phyloP scores from a whole-genome alignment of 768 basidiomycete genomes.

The Leccinum ochraceum region DNA sequence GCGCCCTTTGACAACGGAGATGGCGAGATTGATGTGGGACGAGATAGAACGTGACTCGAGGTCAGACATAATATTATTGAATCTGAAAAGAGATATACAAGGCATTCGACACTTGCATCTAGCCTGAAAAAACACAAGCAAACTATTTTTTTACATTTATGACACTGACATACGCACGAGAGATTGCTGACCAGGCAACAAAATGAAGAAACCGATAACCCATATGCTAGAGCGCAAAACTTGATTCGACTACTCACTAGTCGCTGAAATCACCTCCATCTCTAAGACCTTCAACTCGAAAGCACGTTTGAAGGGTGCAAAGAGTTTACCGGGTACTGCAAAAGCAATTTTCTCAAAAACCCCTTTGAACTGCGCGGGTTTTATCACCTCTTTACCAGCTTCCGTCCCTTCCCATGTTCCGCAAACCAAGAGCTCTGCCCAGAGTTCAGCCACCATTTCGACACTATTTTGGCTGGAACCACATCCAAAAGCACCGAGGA shows the following conservation, averaged over 20 bases:
- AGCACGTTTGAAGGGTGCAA: slow-evolving; percentile 38
- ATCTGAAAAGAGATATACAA: background rate
- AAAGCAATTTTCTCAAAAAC: slow-evolving; percentile 45
- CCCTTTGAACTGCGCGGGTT: slow-evolving; percentile 38
- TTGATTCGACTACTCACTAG: slow-evolving; percentile 24
- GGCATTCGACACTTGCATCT: too few relatives aligned
- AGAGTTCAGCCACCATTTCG: slow-evolving; percentile 43
- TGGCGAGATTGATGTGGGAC: too few relatives aligned
- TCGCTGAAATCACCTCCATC: slow-evolving; percentile 32
- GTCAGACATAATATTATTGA: background rate
- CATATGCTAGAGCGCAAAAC: background rate
- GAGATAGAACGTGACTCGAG: background rate
- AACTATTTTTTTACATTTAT: background rate
- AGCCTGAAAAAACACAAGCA: background rate
- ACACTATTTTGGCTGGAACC: slow-evolving; percentile 43
- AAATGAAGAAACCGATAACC: background rate
- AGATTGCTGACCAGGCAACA: background rate
- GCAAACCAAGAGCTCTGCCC: slow-evolving; percentile 47
- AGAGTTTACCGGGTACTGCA: slow-evolving; percentile 41
- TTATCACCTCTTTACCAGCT: slow-evolving; percentile 17
- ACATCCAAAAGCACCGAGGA: slow-evolving; percentile 49
- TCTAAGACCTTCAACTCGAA: slow-evolving; percentile 44
- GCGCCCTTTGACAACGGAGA: too few relatives aligned
- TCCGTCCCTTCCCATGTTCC: slow-evolving; percentile 29
- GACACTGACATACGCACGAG: background rate